Conservation (phyloP, 129 eudicot genomes). For the Chrysanthemum makinoi region DNA sequence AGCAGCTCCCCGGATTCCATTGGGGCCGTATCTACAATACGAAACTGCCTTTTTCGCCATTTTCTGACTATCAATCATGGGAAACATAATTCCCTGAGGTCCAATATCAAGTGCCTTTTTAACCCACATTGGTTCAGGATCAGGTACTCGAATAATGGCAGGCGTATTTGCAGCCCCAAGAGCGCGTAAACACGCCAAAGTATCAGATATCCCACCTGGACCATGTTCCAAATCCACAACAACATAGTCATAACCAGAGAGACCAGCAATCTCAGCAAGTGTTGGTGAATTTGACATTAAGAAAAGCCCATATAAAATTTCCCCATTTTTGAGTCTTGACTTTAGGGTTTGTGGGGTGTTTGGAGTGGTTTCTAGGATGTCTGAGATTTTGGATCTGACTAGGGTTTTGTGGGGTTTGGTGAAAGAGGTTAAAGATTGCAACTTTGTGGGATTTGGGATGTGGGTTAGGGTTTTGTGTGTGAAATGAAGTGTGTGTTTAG, state of each 20-base stretch:
- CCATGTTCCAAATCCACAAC: slow-evolving; percentile 96
- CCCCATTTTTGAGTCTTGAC: slow-evolving; percentile 65
- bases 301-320: slow-evolving; percentile 85
- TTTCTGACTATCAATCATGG: slow-evolving; percentile 79
- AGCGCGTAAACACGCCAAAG: slow-evolving; percentile 70
- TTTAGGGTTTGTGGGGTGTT: slow-evolving; percentile 52
- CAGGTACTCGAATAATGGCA: slow-evolving; percentile 77
- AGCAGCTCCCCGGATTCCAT: slow-evolving; percentile 85
- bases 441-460: slow-evolving; percentile 18
- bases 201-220: slow-evolving; percentile 66
- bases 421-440: slow-evolving; percentile 20
- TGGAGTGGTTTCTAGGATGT: slow-evolving; percentile 17
- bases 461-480: slow-evolving; percentile 20
- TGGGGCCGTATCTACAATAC: slow-evolving; percentile 72
- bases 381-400: slow-evolving; percentile 32
- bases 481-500: slow-evolving; percentile 14
- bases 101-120: slow-evolving; percentile 92
- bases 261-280: slow-evolving; percentile 85
- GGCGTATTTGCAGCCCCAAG: slow-evolving; percentile 75
- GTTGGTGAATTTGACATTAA: slow-evolving; percentile 80
- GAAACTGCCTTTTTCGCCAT: slow-evolving; percentile 70
- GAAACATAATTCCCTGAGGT: slow-evolving; percentile 92
- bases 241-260: slow-evolving; percentile 82
- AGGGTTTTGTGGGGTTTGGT: slow-evolving; percentile 19
- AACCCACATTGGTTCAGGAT: slow-evolving; percentile 64